Conservation (phyloP, 176 grass and related monocot species). For the Musa troglodytarum region DNA sequence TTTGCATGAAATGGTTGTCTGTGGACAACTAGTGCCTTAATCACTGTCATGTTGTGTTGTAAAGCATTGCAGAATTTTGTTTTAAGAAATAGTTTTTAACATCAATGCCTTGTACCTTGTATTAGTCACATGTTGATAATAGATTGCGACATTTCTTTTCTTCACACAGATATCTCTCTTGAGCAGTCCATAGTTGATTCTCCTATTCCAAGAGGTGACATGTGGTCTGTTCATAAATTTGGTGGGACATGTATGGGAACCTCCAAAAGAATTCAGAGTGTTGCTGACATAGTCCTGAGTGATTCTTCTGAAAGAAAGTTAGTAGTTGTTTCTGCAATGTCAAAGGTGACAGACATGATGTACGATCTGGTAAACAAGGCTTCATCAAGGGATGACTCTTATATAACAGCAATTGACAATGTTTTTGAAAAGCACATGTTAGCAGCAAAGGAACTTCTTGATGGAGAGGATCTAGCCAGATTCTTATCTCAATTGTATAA, state of each 20-base stretch:
- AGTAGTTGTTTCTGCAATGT: constrained; percentile 94
- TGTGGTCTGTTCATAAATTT: constrained; percentile 99
- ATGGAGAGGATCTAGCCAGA: constrained; percentile 78
- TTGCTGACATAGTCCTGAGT: constrained; percentile 65
- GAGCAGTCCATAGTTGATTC: constrained; percentile 50
- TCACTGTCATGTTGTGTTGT: too few species aligned
- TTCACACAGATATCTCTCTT: constrained; percentile 46
- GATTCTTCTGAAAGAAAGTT: constrained; percentile 89
- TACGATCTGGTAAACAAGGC: constrained; percentile 86
- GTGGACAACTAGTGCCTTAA: too few species aligned
- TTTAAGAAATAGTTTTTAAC: not conserved
- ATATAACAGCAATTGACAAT: constrained; percentile 48
- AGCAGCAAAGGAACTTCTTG: constrained; percentile 75
- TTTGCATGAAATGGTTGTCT: too few species aligned
- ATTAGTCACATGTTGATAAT: not conserved
- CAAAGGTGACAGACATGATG: constrained; percentile 97
- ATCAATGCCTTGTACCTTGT: not conserved
- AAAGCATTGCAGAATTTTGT: not conserved
- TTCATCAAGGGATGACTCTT: constrained; percentile 80
- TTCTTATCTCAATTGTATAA: constrained; percentile 73
- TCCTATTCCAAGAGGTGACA: constrained; percentile 74
- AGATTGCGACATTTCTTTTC: not conserved
- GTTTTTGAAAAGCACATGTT: constrained; percentile 85
- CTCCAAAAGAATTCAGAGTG: constrained; percentile 81
- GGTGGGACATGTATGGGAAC: constrained; percentile 97